These are phyloP conservation scores for Pelargonium myrrhifolium DNA, from an alignment of 441 rosid genomes.

Conservation along the genomic window DNA sequence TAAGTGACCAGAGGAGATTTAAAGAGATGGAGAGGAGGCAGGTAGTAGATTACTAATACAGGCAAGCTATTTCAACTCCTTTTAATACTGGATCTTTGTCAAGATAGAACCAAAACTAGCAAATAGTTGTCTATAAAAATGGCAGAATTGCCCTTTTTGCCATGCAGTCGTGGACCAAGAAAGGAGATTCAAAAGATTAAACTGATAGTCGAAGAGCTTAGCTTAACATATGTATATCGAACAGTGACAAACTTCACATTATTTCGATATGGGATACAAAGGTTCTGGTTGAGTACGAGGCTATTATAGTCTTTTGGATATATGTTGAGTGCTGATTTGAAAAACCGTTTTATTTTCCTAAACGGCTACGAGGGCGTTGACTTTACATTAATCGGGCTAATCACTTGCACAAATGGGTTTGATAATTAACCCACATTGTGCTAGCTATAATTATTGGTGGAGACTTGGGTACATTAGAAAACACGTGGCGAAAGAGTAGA, in stretches of 20 bases:
- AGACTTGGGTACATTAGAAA: background rate
- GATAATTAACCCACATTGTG: background rate
- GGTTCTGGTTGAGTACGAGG: constrained; percentile 14
- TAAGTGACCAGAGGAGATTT: too few relatives aligned
- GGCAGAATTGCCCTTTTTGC: constrained; percentile 22
- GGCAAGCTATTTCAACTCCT: constrained; percentile 2
- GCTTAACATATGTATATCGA: too few relatives aligned
- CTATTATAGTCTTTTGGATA: constrained; percentile 19
- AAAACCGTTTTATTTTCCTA: constrained; percentile 4
- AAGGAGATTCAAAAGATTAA: too few relatives aligned
- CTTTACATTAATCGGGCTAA: constrained; percentile 15
- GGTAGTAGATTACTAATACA: too few relatives aligned
- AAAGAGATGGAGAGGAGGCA: too few relatives aligned
- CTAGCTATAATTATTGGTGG: constrained; percentile 15
- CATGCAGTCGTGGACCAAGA: too few relatives aligned
- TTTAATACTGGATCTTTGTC: constrained; percentile 16
- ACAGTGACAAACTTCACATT: too few relatives aligned
- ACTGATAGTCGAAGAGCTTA: too few relatives aligned
- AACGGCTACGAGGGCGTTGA: constrained; percentile 19
- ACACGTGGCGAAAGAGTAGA: background rate
- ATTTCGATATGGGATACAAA: too few relatives aligned
- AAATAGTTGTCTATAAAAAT: constrained; percentile 6
- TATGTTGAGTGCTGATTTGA: constrained; percentile 11
- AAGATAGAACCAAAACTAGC: constrained; percentile 24
- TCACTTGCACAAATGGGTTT: background rate